Evolutionary conservation across 2,329 filamentous ascomycete species (phyloP).

Genomic region (Claviceps sp.): DNA sequence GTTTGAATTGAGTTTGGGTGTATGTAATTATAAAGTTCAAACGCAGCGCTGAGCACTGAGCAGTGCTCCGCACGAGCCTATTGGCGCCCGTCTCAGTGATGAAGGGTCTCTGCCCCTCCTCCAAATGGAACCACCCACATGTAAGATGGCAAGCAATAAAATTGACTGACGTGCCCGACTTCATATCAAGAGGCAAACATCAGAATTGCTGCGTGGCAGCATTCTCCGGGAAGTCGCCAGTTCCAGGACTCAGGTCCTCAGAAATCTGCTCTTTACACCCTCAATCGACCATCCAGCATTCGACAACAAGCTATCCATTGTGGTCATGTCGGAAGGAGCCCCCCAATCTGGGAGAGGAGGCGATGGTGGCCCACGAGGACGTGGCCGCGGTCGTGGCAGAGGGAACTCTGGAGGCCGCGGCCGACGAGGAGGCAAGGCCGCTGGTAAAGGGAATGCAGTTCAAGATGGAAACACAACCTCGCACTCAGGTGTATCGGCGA

Average conservation of each 20-base stretch:
- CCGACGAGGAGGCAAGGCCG: conserved; percentile 17
- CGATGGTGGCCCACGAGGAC: conserved; percentile 21
- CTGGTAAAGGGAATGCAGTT: conserved; percentile 5
- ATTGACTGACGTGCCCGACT: neutral
- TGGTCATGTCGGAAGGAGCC: conserved; percentile 11
- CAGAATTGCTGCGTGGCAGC: neutral
- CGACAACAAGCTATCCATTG: neutral
- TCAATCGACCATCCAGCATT: neutral
- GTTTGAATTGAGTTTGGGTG: no score
- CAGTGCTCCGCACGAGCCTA: no score
- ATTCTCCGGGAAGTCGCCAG: neutral
- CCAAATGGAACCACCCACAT: neutral
- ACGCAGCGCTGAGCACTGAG: no score
- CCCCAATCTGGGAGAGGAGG: conserved; percentile 17
- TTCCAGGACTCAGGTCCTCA: neutral
- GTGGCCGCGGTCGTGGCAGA: conserved; percentile 24
- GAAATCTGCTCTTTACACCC: neutral
- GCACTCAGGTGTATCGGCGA: conserved; percentile 6
- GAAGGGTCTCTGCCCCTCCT: neutral
- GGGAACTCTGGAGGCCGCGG: conserved; percentile 1
- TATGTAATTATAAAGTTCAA: no score
- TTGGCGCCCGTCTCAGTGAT: no score
- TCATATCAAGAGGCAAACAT: neutral
- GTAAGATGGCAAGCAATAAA: neutral
- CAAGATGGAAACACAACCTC: conserved; percentile 6